Conservation (phyloP, 208 protist species). For the Leishmania aethiopica region DNA sequence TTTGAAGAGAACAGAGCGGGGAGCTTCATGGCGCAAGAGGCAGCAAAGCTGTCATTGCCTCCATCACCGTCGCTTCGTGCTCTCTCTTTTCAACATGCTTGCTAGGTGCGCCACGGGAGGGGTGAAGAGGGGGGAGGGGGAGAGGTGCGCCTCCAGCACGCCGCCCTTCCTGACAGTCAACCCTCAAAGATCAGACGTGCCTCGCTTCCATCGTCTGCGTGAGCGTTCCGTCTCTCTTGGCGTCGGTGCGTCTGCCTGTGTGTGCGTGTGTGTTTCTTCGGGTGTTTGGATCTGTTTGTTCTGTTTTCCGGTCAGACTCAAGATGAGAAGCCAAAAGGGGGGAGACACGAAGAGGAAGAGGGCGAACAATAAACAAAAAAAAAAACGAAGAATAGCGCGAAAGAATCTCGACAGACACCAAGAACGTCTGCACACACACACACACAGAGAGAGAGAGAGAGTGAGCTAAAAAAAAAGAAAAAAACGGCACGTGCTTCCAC, state of each 20-base stretch:
- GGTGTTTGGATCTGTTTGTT: neutral
- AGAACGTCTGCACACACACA: neutral
- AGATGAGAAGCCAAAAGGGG: neutral
- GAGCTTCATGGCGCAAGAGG: neutral
- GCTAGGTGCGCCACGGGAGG: neutral
- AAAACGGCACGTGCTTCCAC: neutral
- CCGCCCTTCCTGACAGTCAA: neutral
- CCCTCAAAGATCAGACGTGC: neutral
- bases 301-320: neutral
- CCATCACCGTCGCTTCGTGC: neutral
- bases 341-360: neutral
- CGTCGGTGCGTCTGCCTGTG: too few relatives aligned
- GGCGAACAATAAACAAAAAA: neutral
- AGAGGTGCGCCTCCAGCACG: neutral
- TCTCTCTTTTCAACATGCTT: neutral
- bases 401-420: neutral
- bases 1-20: neutral
- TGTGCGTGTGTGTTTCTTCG: too few relatives aligned
- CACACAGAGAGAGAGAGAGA: neutral
- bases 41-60: neutral
- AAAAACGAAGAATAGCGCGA: neutral
- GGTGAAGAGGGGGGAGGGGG: neutral
- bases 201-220: neutral
- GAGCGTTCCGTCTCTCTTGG: neutral
- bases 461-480: neutral